Percentiles rank a stretch among this genome's conserved stretches.
These are phyloP conservation scores for Colletotrichum orbiculare DNA, from an alignment of 2,329 filamentous ascomycete species.

Conservation along the genomic window DNA sequence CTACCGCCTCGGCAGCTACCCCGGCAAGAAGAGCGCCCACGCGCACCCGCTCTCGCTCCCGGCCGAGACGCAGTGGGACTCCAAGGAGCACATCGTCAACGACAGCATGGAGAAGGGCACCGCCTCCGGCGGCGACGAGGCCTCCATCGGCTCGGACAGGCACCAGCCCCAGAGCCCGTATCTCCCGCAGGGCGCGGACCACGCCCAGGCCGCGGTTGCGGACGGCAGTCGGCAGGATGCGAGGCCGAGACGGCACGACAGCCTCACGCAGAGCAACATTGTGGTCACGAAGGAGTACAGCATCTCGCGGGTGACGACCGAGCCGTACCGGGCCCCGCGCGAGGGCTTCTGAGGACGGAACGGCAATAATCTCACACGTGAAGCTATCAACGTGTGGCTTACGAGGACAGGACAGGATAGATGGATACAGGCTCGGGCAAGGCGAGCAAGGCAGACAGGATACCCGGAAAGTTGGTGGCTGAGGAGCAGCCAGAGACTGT, in stretches of 20 bases:
- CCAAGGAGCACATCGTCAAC: constrained; percentile 23
- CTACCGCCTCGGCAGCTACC: constrained; percentile 26
- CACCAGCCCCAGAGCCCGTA: background rate
- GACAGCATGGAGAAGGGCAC: background rate
- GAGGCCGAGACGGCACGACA: background rate
- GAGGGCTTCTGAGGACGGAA: background rate
- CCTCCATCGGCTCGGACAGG: background rate
- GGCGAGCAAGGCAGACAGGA: too few relatives aligned
- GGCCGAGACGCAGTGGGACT: constrained; percentile 9
- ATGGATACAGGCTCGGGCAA: too few relatives aligned
- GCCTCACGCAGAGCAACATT: constrained; percentile 3
- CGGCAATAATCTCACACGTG: too few relatives aligned
- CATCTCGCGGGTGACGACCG: background rate
- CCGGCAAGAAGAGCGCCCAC: background rate
- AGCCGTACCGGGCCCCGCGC: background rate
- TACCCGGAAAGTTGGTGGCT: too few relatives aligned
- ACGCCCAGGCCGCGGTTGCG: background rate
- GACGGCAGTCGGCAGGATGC: background rate
- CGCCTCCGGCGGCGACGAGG: constrained; percentile 6
- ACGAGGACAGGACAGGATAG: too few relatives aligned
- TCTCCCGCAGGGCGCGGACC: background rate
- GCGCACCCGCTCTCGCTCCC: constrained; percentile 17
- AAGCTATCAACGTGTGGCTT: too few relatives aligned
- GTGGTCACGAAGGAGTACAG: constrained; percentile 21
- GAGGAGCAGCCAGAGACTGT: too few relatives aligned